Evolutionary conservation across 495 filamentous ascomycete species (phyloP).

Genomic region (Tuber borchii): DNA sequence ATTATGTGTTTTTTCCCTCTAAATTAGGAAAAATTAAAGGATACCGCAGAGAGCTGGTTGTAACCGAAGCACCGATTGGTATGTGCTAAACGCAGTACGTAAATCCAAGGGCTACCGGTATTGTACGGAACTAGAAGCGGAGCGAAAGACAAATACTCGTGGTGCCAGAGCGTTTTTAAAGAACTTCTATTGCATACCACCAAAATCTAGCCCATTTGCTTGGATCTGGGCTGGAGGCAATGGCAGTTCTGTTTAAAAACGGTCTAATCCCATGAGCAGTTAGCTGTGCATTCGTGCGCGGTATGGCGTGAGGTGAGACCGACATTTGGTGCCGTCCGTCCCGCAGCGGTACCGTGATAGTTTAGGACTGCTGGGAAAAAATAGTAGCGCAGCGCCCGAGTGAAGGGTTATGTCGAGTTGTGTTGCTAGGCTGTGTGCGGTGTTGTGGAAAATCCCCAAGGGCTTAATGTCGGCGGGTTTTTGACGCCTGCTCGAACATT

Average conservation of each 20-base stretch:
- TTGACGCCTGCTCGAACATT: background rate
- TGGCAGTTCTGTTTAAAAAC: too few species aligned
- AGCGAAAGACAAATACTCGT: background rate
- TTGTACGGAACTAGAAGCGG: background rate
- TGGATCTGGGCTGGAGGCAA: too few species aligned
- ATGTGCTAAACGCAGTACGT: background rate
- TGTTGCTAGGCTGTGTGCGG: too few species aligned
- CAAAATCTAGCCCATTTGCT: too few species aligned
- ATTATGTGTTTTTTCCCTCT: background rate
- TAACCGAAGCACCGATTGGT: background rate
- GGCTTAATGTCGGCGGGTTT: background rate
- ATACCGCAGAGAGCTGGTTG: background rate
- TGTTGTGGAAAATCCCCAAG: background rate
- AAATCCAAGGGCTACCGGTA: background rate
- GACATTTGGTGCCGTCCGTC: background rate
- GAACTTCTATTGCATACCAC: too few species aligned
- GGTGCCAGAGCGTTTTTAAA: too few species aligned
- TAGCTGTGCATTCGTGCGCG: background rate
- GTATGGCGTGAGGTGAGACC: background rate
- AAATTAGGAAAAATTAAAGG: background rate
- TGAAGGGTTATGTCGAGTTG: background rate
- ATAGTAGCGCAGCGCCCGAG: background rate
- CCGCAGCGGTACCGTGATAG: background rate
- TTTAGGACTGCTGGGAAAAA: too few species aligned
- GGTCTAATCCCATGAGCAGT: background rate